Evolutionary conservation across 371 early-diverging fungal species (phyloP), one percentile per base, ranked within the genome.

Genomic region (Mucor piriformis): DNA sequence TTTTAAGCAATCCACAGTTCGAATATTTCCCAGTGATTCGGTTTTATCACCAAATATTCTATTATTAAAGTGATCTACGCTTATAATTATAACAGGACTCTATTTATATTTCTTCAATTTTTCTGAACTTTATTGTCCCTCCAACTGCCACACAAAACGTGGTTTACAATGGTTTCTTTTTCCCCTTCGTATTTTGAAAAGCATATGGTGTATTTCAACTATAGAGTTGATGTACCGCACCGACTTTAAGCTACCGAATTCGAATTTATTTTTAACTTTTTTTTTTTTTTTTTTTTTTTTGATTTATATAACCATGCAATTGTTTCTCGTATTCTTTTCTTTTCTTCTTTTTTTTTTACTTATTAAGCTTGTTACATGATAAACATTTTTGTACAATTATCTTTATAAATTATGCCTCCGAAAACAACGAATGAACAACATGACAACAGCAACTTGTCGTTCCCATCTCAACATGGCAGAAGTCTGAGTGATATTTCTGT

Each of bases 241-340:
- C 69, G 61, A 69, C 57, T 60, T 66, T 69, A 64, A 64, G 64
- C 69, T 64, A 69, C 69, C 69, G 64, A 64, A 61, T 37, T 51
- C 35, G n/a, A 33, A 25, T 59, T 46, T 63, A 57, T 64, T 61
- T 68, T 61, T 57, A 61, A 57, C 32, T 11, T 24, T 29, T 42
- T 54, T 54, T 52, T 52, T 52, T 51, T 51, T 51, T 49, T 43
- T 43, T 55, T 50, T 50, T 54, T 51, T 51, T 54, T 54, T 57
- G 35, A 52, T 42, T 43, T 62, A 62, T 62, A 58, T 58, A 59
- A 62, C 27, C 51, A 58, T 25, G 48, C 21, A 21, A 54, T 18
- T 23, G 29, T 43, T 47, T 43, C 29, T 16, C 7, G n/a, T n/a
- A 54, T 50, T 47, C 29, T 50, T 42, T 27, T 54, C 25, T 50